Base-by-base conservation (phyloP, 1,284 basidiomycete genomes). In the Ustilago vetiveriae region DNA sequence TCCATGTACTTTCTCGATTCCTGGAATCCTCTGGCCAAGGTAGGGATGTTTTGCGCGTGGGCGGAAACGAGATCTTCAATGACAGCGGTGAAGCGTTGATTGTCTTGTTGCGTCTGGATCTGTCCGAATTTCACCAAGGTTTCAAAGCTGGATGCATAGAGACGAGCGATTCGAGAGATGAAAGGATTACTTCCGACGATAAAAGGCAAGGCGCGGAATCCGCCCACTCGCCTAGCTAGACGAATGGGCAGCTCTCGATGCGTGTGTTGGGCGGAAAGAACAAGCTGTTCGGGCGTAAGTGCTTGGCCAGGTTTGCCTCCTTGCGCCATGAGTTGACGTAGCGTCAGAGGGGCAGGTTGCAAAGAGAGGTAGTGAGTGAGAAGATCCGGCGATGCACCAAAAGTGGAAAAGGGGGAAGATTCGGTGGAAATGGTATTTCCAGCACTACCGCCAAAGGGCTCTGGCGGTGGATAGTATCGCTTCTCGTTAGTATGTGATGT, bases 101-200 rank as follows among this genome's bases (percentile, higher is more conserved):
- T 94, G 63, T 92, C 89, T 59, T 88, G 86, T 37, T 91, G 55
- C 83, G 41, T 86, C 87, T 41, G 86, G 48, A 92, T 88, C 3
- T 63, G 58, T 9, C 89, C 88, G 75, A 92, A 87, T 17, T 85
- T 88, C 21, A 89, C 88, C 24, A 94, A 84, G 73, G 87, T 87
- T 53, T 87, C 84, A 79, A 94, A 93, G 75, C 89, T 90, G 29
- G 87, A 86, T 66, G 88, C 86, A 83, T 92, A 91, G 11, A 90
- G 86, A 53, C 89, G 84, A 52, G 93, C 86, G 7, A 89, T 89
- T 54, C 86, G 88, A 8, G 89, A 86, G 27, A 95, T 87, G 82
- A 90, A 92, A 5, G 92, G 92, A 79, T 95, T 94, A 59, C 90
- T 91, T 16, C 91, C 92, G 33, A 94, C 92, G 46, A 95, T 93